Evolutionary conservation across 371 early-diverging fungal genomes (phyloP).

Genomic region (Synchytrium microbalum): DNA sequence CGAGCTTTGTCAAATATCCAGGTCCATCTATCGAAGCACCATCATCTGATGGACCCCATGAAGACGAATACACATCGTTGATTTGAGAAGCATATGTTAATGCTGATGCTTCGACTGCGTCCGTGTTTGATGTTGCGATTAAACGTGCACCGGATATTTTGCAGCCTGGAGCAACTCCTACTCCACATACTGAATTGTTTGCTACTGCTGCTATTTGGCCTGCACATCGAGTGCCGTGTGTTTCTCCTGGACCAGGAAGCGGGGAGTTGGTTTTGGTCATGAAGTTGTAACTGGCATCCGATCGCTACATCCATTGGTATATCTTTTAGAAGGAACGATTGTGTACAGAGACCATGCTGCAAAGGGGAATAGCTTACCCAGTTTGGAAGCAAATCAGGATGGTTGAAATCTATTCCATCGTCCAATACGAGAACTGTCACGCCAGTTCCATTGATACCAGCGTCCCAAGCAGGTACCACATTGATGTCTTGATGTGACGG

Average conservation of each 20-base stretch:
- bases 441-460: constrained; percentile 34
- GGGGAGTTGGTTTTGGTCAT: constrained; percentile 8
- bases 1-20: constrained; percentile 9
- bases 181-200: constrained; percentile 20
- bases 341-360: neutral
- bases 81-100: constrained; percentile 12
- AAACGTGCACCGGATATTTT: constrained; percentile 16
- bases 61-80: constrained; percentile 19
- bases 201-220: constrained; percentile 20
- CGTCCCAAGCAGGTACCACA: constrained; percentile 27
- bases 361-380: constrained; percentile 15
- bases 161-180: constrained; percentile 22
- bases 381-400: constrained; percentile 26
- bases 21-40: constrained; percentile 21
- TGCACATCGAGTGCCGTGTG: constrained; percentile 28
- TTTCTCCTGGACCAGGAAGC: constrained; percentile 8
- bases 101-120: constrained; percentile 20
- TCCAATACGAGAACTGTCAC: constrained; percentile 33
- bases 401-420: constrained; percentile 33
- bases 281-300: constrained; percentile 19
- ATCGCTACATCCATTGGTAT: too few relatives aligned
- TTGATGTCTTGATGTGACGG: constrained; percentile 15
- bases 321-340: constrained; percentile 1
- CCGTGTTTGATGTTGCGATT: constrained; percentile 15
- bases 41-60: constrained; percentile 27